phyloP scores from a whole-genome alignment of 176 grass and related monocot species.

The Phyllostachys edulis region DNA sequence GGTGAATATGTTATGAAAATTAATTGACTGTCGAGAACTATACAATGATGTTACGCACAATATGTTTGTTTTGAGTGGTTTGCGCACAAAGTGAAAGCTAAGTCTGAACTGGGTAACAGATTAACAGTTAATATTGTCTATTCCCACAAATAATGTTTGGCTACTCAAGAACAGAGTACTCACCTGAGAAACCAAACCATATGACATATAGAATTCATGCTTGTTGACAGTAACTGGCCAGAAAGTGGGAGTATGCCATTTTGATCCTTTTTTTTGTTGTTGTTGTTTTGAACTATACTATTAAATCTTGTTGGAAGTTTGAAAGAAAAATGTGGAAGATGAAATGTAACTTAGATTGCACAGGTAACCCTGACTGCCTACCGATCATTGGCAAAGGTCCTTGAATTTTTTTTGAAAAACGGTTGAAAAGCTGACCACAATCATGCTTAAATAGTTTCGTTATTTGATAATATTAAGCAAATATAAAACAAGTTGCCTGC shows the following conservation, averaged over 20 bases:
- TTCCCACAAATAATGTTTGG: background rate
- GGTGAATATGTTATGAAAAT: background rate
- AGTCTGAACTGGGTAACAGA: background rate
- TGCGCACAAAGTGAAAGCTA: background rate
- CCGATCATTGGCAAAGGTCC: background rate
- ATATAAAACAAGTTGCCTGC: background rate
- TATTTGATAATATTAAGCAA: background rate
- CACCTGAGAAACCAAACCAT: background rate
- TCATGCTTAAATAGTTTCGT: background rate
- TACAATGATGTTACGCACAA: background rate
- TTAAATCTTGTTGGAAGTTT: background rate
- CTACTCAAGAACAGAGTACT: background rate
- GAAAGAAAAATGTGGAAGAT: background rate
- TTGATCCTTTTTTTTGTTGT: background rate
- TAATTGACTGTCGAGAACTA: background rate
- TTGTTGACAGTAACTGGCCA: background rate
- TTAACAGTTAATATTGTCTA: background rate
- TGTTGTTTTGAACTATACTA: background rate
- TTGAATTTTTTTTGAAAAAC: background rate
- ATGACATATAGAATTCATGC: background rate
- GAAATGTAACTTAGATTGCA: background rate
- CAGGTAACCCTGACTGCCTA: background rate
- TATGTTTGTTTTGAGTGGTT: background rate
- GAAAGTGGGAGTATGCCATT: background rate
- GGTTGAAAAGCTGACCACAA: background rate